phyloP scores from a whole-genome alignment of 2,329 filamentous ascomycete genomes.

The Didymella sp. region DNA sequence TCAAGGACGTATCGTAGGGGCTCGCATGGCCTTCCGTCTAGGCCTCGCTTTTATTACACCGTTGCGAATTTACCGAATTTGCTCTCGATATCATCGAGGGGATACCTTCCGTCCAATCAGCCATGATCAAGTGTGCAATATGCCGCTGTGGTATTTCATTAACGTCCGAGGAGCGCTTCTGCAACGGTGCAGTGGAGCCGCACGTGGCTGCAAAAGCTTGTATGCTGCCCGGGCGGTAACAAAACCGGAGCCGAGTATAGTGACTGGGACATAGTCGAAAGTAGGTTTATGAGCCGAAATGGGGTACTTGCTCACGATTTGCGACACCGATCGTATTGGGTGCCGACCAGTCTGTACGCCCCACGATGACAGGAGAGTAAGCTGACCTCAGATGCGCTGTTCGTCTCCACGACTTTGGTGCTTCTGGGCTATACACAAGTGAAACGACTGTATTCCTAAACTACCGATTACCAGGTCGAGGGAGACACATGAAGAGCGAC shows the following conservation, averaged over 20 bases:
- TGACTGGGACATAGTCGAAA: not conserved
- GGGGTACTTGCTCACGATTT: not conserved
- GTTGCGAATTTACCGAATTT: not conserved
- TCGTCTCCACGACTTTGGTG: not conserved
- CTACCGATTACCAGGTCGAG: not conserved
- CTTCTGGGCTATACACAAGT: not conserved
- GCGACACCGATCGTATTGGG: not conserved
- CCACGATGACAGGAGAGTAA: conserved; percentile 4
- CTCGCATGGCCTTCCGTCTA: not conserved
- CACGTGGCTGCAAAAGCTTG: not conserved
- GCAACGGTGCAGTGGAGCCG: not conserved
- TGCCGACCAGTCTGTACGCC: not conserved
- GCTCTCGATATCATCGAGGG: not conserved
- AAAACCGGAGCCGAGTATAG: not conserved
- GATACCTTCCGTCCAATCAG: not conserved
- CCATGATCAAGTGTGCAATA: not conserved
- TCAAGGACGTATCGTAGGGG: not conserved
- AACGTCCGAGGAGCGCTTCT: not conserved
- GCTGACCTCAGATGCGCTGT: conserved; percentile 8
- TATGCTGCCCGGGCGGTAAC: not conserved
- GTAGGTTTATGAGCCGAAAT: not conserved
- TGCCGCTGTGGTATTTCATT: not conserved
- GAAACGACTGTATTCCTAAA: not conserved
- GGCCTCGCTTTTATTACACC: not conserved
- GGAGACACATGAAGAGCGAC: not conserved